Percentiles rank a stretch among this genome's conserved stretches.
phyloP scores from a whole-genome alignment of 441 rosid species.

The Syzygium malaccense region DNA sequence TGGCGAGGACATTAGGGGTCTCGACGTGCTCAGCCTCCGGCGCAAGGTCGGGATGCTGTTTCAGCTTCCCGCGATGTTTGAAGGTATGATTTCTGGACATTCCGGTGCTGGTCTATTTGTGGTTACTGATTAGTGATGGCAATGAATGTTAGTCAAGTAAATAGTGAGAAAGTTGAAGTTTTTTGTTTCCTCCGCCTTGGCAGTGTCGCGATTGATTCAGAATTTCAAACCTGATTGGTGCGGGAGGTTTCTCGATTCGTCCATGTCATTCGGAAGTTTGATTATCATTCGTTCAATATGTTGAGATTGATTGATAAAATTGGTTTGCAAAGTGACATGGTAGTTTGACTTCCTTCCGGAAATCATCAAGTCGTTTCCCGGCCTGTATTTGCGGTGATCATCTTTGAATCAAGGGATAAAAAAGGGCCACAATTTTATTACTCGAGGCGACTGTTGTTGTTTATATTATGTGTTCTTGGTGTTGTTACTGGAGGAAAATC shows the following conservation, averaged over 20 bases:
- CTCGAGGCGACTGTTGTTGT: neutral
- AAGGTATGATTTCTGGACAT: conserved; percentile 31
- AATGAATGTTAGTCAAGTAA: neutral
- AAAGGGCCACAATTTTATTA: neutral
- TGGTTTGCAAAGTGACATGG: neutral
- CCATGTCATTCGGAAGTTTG: neutral
- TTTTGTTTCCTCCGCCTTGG: neutral
- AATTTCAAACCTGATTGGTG: neutral
- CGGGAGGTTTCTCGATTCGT: neutral
- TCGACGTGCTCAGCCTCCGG: conserved; percentile 73
- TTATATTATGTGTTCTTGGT: neutral
- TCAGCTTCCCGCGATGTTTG: conserved; percentile 81
- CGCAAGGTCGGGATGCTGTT: conserved; percentile 95
- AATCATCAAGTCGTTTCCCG: neutral
- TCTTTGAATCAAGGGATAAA: neutral
- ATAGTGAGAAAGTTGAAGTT: neutral
- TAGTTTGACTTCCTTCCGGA: neutral
- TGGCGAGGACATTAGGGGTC: conserved; percentile 45
- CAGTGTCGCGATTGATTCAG: neutral
- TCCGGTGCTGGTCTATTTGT: neutral
- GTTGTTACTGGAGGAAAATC: neutral
- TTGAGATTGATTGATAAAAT: neutral
- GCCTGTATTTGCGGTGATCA: neutral
- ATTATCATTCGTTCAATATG: neutral
- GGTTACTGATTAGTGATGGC: neutral